Conservation (phyloP, 257 asterid genomes). For the Nicotiana sylvestris region DNA sequence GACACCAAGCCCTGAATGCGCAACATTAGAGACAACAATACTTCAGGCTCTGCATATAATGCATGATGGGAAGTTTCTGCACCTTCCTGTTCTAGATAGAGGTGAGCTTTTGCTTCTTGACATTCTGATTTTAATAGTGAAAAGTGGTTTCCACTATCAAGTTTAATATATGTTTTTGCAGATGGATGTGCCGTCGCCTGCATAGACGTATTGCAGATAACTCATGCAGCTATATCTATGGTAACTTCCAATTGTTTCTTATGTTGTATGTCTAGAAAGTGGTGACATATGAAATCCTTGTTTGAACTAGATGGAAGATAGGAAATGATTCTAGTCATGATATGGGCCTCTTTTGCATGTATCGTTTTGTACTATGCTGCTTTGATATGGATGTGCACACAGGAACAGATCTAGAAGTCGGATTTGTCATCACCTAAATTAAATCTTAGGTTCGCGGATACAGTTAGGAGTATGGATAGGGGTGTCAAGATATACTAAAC, state of each 20-base stretch:
- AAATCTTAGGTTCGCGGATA: background rate
- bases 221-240: slow-evolving; percentile 89
- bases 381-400: background rate
- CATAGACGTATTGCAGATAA: slow-evolving; percentile 85
- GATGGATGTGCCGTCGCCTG: slow-evolving; percentile 74
- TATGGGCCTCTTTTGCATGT: background rate
- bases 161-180: slow-evolving; percentile 34
- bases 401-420: background rate
- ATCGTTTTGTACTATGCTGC: background rate
- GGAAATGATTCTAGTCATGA: background rate
- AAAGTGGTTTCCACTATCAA: background rate
- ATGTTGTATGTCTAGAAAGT: background rate
- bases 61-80: slow-evolving; percentile 86
- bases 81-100: slow-evolving; percentile 86
- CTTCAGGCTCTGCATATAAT: slow-evolving; percentile 90
- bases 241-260: slow-evolving; percentile 28
- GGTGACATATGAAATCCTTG: background rate
- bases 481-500: background rate
- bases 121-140: background rate
- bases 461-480: background rate
- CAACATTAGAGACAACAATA: slow-evolving; percentile 72
- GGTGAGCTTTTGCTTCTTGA: slow-evolving; percentile 36
- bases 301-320: background rate
- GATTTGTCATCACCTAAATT: background rate
- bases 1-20: slow-evolving; percentile 86